Evolutionary conservation across 768 basidiomycete genomes (phyloP).

Genomic region (Lentinus brumalis): DNA sequence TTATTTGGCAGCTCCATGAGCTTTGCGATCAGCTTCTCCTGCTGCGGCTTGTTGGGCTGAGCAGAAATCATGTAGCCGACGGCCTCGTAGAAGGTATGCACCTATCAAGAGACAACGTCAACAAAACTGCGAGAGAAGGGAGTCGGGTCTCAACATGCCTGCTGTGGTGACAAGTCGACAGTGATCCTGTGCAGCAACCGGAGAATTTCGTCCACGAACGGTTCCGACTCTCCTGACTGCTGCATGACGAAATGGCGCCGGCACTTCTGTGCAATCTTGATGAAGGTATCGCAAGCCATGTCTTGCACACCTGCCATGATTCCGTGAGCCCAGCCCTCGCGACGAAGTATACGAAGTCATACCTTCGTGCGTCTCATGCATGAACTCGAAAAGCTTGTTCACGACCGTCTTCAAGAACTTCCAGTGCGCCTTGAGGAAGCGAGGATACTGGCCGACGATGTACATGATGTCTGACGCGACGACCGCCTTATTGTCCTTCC

Average conservation of each 20-base stretch:
- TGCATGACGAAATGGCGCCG: slow-evolving; percentile 98
- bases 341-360: slow-evolving; percentile 19
- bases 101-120: slow-evolving; percentile 35
- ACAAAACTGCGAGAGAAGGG: not conserved
- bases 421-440: slow-evolving; percentile 99
- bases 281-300: slow-evolving; percentile 99
- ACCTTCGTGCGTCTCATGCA: slow-evolving; percentile 99
- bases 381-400: slow-evolving; percentile 99
- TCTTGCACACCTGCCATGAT: slow-evolving; percentile 84
- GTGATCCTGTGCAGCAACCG: slow-evolving; percentile 91
- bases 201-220: slow-evolving; percentile 97
- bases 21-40: slow-evolving; percentile 92
- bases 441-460: slow-evolving; percentile 98
- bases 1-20: slow-evolving; percentile 98
- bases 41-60: slow-evolving; percentile 95
- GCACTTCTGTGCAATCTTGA: slow-evolving; percentile 99
- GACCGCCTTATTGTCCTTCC: slow-evolving; percentile 99
- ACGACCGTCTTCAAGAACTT: slow-evolving; percentile 99
- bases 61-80: slow-evolving; percentile 99
- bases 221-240: slow-evolving; percentile 94
- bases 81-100: slow-evolving; percentile 98
- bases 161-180: slow-evolving; percentile 89
- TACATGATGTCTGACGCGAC: slow-evolving; percentile 98
- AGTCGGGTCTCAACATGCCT: slow-evolving; percentile 38
- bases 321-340: slow-evolving; percentile 8